Percentiles rank a stretch among this genome's conserved stretches.
phyloP scores from a whole-genome alignment of 2,329 filamentous ascomycete species.

The Hymenoscyphus scutula region DNA sequence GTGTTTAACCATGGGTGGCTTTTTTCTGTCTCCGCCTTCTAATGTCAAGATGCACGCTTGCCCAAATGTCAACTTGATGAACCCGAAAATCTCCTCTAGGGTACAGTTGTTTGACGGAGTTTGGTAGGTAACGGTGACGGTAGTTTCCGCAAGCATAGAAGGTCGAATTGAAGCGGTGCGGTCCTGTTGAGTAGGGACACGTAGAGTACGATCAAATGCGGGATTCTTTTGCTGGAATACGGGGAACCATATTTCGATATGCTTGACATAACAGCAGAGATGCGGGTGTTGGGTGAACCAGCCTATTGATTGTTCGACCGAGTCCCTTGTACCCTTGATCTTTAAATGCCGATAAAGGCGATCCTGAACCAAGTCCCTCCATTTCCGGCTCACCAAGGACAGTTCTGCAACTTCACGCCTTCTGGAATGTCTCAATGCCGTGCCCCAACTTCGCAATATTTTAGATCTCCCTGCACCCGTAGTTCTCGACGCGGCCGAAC shows the following conservation, averaged over 20 bases:
- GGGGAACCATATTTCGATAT: constrained; percentile 76
- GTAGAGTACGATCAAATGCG: constrained; percentile 29
- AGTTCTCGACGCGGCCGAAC: constrained; percentile 59
- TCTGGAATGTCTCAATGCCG: constrained; percentile 63
- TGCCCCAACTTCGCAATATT: constrained; percentile 59
- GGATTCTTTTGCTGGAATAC: constrained; percentile 52
- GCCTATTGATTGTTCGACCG: constrained; percentile 54
- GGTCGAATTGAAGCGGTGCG: constrained; percentile 27
- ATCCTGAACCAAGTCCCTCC: constrained; percentile 67
- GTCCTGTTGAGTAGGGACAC: constrained; percentile 29
- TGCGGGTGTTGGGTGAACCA: constrained; percentile 61
- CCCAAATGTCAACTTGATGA: constrained; percentile 55
- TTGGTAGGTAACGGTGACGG: constrained; percentile 57
- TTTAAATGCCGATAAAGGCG: constrained; percentile 74
- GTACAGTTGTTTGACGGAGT: constrained; percentile 65
- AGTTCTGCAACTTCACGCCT: constrained; percentile 65
- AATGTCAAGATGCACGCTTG: constrained; percentile 65
- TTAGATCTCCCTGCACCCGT: constrained; percentile 50
- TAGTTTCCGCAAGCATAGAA: constrained; percentile 37
- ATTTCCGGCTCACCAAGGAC: constrained; percentile 60
- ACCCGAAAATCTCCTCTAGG: constrained; percentile 66
- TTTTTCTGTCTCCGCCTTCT: constrained; percentile 75
- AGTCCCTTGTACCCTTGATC: constrained; percentile 67
- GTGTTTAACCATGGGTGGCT: constrained; percentile 65
- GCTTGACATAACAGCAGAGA: constrained; percentile 63